These are phyloP conservation scores for Oenanthe javanica DNA, from an alignment of 140 eudicot genomes.

Conservation along the genomic window DNA sequence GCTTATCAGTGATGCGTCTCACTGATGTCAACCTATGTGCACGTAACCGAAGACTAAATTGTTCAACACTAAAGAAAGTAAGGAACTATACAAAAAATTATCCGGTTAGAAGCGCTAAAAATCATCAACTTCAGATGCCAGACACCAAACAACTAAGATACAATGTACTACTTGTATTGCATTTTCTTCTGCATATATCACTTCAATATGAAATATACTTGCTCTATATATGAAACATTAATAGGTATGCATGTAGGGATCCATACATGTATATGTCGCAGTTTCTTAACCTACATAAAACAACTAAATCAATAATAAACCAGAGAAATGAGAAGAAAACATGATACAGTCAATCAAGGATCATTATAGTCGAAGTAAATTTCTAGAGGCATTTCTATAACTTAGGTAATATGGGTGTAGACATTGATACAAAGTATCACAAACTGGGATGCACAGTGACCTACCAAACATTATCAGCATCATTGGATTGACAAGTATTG, in stretches of 20 bases:
- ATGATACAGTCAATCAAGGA: neutral
- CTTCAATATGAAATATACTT: neutral
- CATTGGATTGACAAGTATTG: slow-evolving; percentile 44
- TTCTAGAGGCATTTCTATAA: neutral
- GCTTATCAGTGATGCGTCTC: too few species aligned
- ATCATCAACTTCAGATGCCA: neutral
- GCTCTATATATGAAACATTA: neutral
- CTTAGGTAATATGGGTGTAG: neutral
- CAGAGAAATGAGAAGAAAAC: neutral
- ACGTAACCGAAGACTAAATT: neutral
- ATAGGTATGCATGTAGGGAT: neutral
- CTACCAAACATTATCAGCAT: slow-evolving; percentile 84
- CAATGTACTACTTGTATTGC: neutral
- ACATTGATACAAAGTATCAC: neutral
- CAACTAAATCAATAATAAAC: neutral
- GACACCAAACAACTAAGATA: neutral
- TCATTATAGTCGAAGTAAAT: neutral
- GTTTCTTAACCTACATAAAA: neutral
- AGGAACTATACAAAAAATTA: neutral
- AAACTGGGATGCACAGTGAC: slow-evolving; percentile 17
- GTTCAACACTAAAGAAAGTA: neutral
- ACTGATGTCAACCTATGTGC: neutral
- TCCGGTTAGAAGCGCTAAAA: neutral
- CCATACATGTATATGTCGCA: neutral
- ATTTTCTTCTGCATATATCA: neutral